Evolutionary conservation across 371 early-diverging fungal species (phyloP), one percentile per base, ranked within the genome.

Genomic region (Mucor velutinosus): DNA sequence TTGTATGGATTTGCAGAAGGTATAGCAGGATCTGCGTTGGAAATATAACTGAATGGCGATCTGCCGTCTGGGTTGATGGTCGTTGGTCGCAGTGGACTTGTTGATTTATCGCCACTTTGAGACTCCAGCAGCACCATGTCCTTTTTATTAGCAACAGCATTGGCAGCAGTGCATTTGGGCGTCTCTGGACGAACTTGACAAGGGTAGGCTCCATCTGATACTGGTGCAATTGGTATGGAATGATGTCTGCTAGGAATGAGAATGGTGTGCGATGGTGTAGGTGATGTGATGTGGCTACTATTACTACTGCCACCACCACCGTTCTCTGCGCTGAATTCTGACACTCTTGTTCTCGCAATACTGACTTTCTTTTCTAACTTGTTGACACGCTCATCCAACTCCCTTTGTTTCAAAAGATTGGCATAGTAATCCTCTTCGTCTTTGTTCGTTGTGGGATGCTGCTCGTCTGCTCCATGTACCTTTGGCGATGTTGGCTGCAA

Each of bases 231-330:
- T 35, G 41, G 41, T 41, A 17, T 15, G 4, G 41, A 37, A 14
- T 30, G 4, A 30, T 11, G 1, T 53, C 15, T 53, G 4, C 25
- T 6, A 53, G 27, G 23, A 53, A 15, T 27, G 4, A 15, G 1
- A 27, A 53, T 53, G 14, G 27, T 61, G 19, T 61, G 61, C 4
- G 61, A 43, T 27, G 61, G 61, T 47, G 17, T 61, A 11, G 61
- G 61, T 1, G 61, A 29, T 43, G 47, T 43, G 47, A 19, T n/a
- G 19, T 17, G 33, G 35, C 23, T 37, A 17, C 15, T 23, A 30
- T 14, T 58, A 14, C 37, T 35, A 35, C 7, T 12, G 3, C 37
- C 12, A 35, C 12, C 12, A 35, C 37, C 37, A 12, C 12, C 2
- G 23, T 11, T 11, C 19, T 57, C 58, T 19, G 58, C 19, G 12